Base-by-base conservation (phyloP, 139 green algal genomes). In the Asterochloris erici region DNA sequence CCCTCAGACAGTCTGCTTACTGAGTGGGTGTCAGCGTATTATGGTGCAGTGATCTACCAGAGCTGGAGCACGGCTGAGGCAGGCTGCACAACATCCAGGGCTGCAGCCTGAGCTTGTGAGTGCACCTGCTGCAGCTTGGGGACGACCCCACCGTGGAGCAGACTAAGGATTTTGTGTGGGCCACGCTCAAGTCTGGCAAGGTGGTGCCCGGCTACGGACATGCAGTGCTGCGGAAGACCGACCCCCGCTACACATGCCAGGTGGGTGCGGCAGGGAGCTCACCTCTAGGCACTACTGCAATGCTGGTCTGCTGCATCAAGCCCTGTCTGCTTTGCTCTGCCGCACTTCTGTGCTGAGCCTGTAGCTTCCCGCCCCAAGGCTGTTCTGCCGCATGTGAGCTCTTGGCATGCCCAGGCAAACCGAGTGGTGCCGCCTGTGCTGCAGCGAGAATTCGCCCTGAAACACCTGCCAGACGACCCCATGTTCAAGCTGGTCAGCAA, bases 171-270 rank as follows among this genome's bases (percentile, higher is more conserved):
- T 99, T 97, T 88, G 91, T 97, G 38, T 92, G 90, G 91, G 89
- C 91, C 64, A 99, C 97, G 0, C 91, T 99, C 12, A 96, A 97
- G 81, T 88, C 74, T n/a, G 97, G 97, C 75, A 96, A 97, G 83
- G 95, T 98, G 68, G 95, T 99, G 76, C 97, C 97, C 21, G 97
- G 97, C 16, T 99, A 97, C 84, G 97, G 97, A 54, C 97, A 99
- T 86, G 97, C 95, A 12, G 97, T 99, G 82, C 92, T 99, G 82
- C 92, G 97, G 62, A 97, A 97, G 84, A 99, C 97, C 11, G 97
- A 99, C 90, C 97, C 97, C 12, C 93, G 97, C 38, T 99, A 98
- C 91, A 95, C 88, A 10, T 95, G 91, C 85, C 96, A 98, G 91
- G 93, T 80, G 85, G 91, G 85, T 28, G 17, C 4, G 11, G 27